Evolutionary conservation across 2,329 filamentous ascomycete species (phyloP).

Genomic region (Grosmannia serpens): DNA sequence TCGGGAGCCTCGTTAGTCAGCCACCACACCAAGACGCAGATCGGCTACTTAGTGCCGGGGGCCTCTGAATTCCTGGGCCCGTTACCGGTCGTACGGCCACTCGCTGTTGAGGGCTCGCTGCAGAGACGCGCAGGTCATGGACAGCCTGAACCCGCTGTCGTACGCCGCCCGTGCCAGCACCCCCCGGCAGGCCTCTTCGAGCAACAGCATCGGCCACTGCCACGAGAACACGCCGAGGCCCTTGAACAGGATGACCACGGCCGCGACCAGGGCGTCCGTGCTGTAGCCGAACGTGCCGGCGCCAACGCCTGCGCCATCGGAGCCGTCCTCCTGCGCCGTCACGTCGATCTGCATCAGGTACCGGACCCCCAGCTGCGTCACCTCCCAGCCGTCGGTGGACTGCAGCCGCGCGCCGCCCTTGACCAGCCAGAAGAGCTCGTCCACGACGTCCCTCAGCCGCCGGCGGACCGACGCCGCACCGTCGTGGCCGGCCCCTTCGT

Average conservation of each 20-base stretch:
- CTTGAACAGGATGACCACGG: conserved; percentile 6
- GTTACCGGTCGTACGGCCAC: too few species aligned
- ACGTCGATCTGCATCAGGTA: conserved; percentile 5
- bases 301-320: not conserved
- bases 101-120: not conserved
- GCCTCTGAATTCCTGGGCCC: too few species aligned
- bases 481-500: not conserved
- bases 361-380: conserved; percentile 7
- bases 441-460: conserved; percentile 10
- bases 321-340: not conserved
- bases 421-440: conserved; percentile 19
- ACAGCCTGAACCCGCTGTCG: not conserved
- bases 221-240: conserved; percentile 8
- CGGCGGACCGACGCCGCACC: not conserved
- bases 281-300: not conserved
- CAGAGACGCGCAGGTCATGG: not conserved
- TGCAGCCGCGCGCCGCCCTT: conserved; percentile 14
- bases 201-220: conserved; percentile 4
- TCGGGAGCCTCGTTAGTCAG: not conserved
- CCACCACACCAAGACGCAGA: not conserved
- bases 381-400: conserved; percentile 18
- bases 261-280: conserved; percentile 1
- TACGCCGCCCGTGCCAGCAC: not conserved
- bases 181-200: not conserved
- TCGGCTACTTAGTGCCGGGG: not conserved